Evolutionary conservation across 129 eudicot species (phyloP).

Genomic region (Artemisia tridentata): DNA sequence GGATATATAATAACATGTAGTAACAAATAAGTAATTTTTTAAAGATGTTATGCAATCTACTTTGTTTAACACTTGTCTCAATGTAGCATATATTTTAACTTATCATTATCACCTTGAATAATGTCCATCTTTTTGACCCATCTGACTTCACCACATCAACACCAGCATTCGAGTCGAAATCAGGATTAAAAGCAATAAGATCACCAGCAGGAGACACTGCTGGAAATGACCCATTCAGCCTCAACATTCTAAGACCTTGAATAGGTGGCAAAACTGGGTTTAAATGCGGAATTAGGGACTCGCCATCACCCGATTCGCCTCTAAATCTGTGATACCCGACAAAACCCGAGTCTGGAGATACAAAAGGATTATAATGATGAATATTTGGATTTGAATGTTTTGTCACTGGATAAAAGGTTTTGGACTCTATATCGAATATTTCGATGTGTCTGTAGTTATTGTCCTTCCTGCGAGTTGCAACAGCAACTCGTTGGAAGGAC

Average conservation of each 20-base stretch:
- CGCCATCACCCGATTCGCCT: conserved; percentile 47
- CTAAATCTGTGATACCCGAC: conserved; percentile 83
- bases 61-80: too few species aligned
- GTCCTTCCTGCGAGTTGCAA: too few species aligned
- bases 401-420: too few species aligned
- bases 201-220: conserved; percentile 60
- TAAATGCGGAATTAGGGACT: conserved; percentile 45
- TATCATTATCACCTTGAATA: conserved; percentile 24
- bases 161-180: conserved; percentile 46
- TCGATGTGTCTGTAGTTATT: too few species aligned
- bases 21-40: too few species aligned
- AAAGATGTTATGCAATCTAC: too few species aligned
- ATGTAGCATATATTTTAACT: too few species aligned
- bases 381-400: too few species aligned
- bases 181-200: conserved; percentile 57
- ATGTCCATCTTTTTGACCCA: conserved; percentile 68
- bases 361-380: too few species aligned
- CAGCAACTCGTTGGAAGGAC: too few species aligned
- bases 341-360: conserved; percentile 43
- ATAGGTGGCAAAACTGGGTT: conserved; percentile 48
- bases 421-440: too few species aligned
- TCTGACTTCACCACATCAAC: conserved; percentile 70
- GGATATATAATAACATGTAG: too few species aligned
- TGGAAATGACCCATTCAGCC: conserved; percentile 70
- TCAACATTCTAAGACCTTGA: conserved; percentile 46